phyloP scores from a whole-genome alignment of 768 basidiomycete species.

The Tylopilus felleus region DNA sequence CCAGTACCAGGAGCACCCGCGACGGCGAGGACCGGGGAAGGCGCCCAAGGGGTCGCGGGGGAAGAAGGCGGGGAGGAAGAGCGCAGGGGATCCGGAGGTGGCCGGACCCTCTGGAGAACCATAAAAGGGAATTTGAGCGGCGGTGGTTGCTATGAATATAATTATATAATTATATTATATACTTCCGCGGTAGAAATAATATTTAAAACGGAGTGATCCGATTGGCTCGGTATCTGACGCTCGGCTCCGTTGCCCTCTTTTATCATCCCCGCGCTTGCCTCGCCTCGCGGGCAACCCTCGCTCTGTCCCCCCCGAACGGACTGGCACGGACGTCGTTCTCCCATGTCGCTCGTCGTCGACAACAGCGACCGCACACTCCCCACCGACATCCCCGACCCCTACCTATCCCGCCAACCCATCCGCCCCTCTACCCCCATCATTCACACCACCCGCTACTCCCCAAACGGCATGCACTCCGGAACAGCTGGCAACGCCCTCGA shows the following conservation, averaged over 20 bases:
- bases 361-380: conserved; percentile 48
- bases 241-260: conserved; percentile 46
- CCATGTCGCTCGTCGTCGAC: conserved; percentile 57
- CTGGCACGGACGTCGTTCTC: conserved; percentile 38
- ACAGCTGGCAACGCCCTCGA: conserved; percentile 26
- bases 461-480: conserved; percentile 29
- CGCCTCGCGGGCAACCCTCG: conserved; percentile 55
- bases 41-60: conserved; percentile 57
- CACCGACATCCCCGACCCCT: conserved; percentile 42
- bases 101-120: conserved; percentile 25
- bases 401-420: conserved; percentile 20
- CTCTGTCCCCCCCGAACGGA: conserved; percentile 41
- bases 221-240: conserved; percentile 59
- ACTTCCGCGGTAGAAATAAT: conserved; percentile 27
- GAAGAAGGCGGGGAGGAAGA: conserved; percentile 37
- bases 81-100: conserved; percentile 23
- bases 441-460: conserved; percentile 24
- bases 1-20: conserved; percentile 46
- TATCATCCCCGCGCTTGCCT: conserved; percentile 67
- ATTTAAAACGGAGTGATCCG: conserved; percentile 39
- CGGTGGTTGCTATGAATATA: conserved; percentile 18
- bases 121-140: conserved; percentile 22
- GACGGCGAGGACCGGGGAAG: conserved; percentile 74
- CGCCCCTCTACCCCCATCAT: conserved; percentile 26
- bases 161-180: conserved; percentile 27